Evolutionary conservation across 208 protist genomes (phyloP), one percentile per base, ranked within the genome.

Genomic region (Balamuthia mandrillaris): DNA sequence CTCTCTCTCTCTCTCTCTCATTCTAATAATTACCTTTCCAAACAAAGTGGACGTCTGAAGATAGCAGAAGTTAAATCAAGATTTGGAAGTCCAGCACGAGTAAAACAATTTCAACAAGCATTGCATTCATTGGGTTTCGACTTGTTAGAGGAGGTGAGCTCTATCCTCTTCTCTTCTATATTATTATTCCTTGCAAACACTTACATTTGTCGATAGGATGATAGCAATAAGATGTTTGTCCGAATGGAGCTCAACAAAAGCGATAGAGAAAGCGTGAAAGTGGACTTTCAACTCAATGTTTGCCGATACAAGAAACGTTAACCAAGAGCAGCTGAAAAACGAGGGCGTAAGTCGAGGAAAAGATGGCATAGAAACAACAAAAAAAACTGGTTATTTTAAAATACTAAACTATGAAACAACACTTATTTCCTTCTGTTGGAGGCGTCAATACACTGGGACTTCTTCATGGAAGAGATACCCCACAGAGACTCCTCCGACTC

Each of bases 291-390:
- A 21, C 88, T 98, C 10, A 91, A 97, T 74, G 95, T 96, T 9
- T 98, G 96, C 65, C 74, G 97, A 18, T 98, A 98, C 89, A 98
- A 98, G 85, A 97, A 96, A 82, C 91, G 96, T 35, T 97, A 90
- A 42, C 16, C 14, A 21, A 24, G 47, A 24, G 47, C 18, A 54
- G 47, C 47, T 24, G 14, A 14, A 54, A 54, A 54, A 14, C 47
- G 14, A 54, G 21, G 16, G 21, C 14, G 16, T 24, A 21, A 24
- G 14, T 54, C 18, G 47, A 21, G 21, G 21, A 54, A 24, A 54
- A 54, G 21, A 54, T 24, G 47, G 21, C 16, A 31, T 10, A 29
- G 24, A 16, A 10, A 10, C 27, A 2, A 60, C 52, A 4, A 60
- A 21, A 4, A 60, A 24, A 27, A 18, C 14, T 4, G 7, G 35